These are phyloP conservation scores for Thyridium curvatum DNA, from an alignment of 2,329 filamentous ascomycete species.

Conservation along the genomic window DNA sequence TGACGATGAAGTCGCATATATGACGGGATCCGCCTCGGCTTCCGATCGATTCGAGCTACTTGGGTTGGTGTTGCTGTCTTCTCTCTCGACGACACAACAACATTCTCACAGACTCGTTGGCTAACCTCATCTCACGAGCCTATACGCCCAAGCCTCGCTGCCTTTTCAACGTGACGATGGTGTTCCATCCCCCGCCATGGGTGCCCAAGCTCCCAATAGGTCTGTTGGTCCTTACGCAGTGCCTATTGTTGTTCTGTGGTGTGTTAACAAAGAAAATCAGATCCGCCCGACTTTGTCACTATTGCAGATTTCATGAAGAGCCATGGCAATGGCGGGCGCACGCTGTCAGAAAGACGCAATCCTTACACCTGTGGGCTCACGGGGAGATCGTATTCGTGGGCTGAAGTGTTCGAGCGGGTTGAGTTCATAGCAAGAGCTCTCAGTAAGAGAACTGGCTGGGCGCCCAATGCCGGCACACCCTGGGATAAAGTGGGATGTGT, in stretches of 20 bases:
- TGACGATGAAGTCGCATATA: too few relatives aligned
- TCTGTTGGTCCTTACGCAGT: constrained; percentile 21
- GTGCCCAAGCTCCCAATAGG: constrained; percentile 52
- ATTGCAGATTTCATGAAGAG: constrained; percentile 73
- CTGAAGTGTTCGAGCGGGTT: constrained; percentile 6
- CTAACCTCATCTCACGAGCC: too few relatives aligned
- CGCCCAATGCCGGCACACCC: constrained; percentile 62
- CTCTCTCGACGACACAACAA: neutral
- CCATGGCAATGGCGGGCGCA: too few relatives aligned
- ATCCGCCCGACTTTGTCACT: constrained; percentile 67
- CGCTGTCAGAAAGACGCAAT: constrained; percentile 4
- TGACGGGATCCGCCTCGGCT: too few relatives aligned
- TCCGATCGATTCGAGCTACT: too few relatives aligned
- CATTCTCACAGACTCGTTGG: neutral
- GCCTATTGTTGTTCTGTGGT: neutral
- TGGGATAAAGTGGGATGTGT: constrained; percentile 72
- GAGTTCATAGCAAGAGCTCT: constrained; percentile 36
- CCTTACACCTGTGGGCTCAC: constrained; percentile 18
- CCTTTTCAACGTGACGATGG: constrained; percentile 30
- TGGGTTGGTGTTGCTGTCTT: too few relatives aligned
- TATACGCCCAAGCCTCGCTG: neutral
- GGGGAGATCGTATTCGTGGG: constrained; percentile 10
- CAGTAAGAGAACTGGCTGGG: constrained; percentile 62
- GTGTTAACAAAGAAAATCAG: constrained; percentile 16
- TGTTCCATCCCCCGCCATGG: constrained; percentile 57